Evolutionary conservation across 1,284 basidiomycete genomes (phyloP).

Genomic region (Trametes sp.): DNA sequence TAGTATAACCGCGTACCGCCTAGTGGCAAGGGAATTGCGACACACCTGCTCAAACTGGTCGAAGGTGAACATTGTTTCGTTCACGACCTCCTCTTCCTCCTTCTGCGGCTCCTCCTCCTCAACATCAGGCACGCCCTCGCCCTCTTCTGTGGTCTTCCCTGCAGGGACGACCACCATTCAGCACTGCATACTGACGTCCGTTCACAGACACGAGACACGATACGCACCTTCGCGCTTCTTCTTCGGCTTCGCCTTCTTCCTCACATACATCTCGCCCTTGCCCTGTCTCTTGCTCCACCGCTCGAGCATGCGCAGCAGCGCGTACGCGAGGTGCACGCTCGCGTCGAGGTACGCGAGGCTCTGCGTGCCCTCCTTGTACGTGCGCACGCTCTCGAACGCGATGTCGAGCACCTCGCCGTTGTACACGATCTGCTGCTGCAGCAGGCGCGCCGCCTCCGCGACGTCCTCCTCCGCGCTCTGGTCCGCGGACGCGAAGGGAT

Average conservation of each 20-base stretch:
- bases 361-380: slow-evolving; percentile 80
- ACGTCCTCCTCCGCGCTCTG: slow-evolving; percentile 58
- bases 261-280: slow-evolving; percentile 73
- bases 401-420: slow-evolving; percentile 93
- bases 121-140: slow-evolving; percentile 69
- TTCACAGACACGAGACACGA: not conserved
- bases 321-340: slow-evolving; percentile 83
- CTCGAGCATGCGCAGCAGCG: slow-evolving; percentile 87
- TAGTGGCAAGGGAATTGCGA: slow-evolving; percentile 16
- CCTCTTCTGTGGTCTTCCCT: slow-evolving; percentile 50
- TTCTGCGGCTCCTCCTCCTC: slow-evolving; percentile 66
- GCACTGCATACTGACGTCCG: too few species aligned
- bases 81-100: slow-evolving; percentile 66
- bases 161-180: not conserved
- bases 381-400: slow-evolving; percentile 75
- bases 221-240: slow-evolving; percentile 53
- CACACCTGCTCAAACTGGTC: slow-evolving; percentile 85
- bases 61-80: slow-evolving; percentile 90
- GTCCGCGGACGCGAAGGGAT: slow-evolving; percentile 17
- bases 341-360: slow-evolving; percentile 83
- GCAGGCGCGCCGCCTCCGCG: slow-evolving; percentile 76
- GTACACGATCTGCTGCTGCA: slow-evolving; percentile 92
- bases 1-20: not conserved
- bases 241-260: slow-evolving; percentile 69
- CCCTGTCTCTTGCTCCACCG: slow-evolving; percentile 79